phyloP scores from a whole-genome alignment of 202 grass and related monocot species.

The Sporobolus alterniflorus region DNA sequence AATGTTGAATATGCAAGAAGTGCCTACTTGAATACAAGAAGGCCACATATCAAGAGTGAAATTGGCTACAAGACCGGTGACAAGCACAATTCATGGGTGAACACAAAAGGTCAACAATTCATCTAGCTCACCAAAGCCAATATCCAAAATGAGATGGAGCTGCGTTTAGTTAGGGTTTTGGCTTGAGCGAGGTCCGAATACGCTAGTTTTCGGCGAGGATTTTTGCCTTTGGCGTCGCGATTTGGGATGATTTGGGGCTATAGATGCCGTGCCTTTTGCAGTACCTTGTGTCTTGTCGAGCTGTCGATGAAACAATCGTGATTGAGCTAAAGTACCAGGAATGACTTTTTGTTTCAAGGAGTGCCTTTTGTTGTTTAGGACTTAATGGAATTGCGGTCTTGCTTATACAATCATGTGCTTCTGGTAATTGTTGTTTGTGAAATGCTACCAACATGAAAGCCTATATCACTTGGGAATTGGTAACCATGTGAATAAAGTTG shows the following conservation, averaged over 20 bases:
- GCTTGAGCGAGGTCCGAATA: constrained; percentile 1
- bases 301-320: not conserved
- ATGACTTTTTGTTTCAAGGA: not conserved
- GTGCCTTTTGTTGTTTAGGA: not conserved
- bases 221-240: not conserved
- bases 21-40: no score
- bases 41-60: no score
- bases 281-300: not conserved
- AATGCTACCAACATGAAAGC: not conserved
- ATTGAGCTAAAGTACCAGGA: no score
- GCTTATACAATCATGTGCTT: not conserved
- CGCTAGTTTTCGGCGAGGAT: not conserved
- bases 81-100: no score
- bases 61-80: no score
- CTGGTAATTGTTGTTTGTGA: constrained; percentile 2
- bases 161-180: constrained; percentile 46
- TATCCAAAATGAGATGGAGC: no score
- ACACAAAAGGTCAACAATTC: no score
- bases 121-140: no score
- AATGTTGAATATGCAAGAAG: no score
- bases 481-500: not conserved
- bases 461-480: constrained; percentile 22
- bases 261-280: not conserved
- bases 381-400: not conserved
- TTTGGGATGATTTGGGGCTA: constrained; percentile 1